phyloP scores from a whole-genome alignment of 768 basidiomycete genomes.

The Rubroboletus pulcherrimus region DNA sequence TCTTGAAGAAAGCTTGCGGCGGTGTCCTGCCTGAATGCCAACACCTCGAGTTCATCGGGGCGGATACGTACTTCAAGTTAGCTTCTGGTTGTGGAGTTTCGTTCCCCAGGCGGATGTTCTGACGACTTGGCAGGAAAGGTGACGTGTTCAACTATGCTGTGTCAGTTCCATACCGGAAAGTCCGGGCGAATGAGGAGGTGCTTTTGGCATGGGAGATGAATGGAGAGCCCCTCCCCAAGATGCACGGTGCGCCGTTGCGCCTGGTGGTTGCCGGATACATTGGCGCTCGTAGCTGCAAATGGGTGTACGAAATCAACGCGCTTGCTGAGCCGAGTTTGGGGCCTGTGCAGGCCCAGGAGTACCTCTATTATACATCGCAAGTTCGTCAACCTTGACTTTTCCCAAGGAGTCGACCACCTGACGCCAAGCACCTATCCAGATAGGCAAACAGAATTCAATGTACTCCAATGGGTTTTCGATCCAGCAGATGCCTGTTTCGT shows the following conservation, averaged over 20 bases:
- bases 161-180: slow-evolving; percentile 48
- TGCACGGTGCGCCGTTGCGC: slow-evolving; percentile 49
- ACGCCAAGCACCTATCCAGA: neutral
- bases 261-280: slow-evolving; percentile 52
- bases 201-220: slow-evolving; percentile 25
- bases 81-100: neutral
- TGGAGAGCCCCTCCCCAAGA: slow-evolving; percentile 39
- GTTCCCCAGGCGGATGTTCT: neutral
- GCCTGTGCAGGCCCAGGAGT: slow-evolving; percentile 51
- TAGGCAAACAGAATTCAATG: slow-evolving; percentile 46
- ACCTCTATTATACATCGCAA: slow-evolving; percentile 49
- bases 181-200: slow-evolving; percentile 45
- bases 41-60: slow-evolving; percentile 55
- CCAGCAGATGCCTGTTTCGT: slow-evolving; percentile 58
- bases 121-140: slow-evolving; percentile 27
- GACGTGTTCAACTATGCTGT: slow-evolving; percentile 43
- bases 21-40: slow-evolving; percentile 45
- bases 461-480: slow-evolving; percentile 56
- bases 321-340: slow-evolving; percentile 46
- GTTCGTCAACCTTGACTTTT: slow-evolving; percentile 27
- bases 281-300: slow-evolving; percentile 52
- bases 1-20: slow-evolving; percentile 50
- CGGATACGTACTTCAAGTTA: slow-evolving; percentile 56
- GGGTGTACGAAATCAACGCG: slow-evolving; percentile 51
- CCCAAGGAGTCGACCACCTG: neutral